phyloP scores from a whole-genome alignment of 257 asterid species.

The Penstemon eatonii region DNA sequence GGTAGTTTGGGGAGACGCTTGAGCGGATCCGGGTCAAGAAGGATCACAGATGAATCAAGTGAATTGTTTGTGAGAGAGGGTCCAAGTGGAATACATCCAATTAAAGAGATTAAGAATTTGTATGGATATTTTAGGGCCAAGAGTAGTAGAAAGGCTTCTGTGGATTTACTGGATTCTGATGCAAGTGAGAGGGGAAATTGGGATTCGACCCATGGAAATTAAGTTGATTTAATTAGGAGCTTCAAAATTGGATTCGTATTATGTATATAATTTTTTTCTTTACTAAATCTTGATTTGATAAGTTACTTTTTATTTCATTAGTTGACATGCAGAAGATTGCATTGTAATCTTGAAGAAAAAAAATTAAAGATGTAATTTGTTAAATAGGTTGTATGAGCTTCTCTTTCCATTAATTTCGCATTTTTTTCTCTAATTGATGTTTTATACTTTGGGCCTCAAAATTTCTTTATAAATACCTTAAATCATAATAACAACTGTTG shows the following conservation, averaged over 20 bases:
- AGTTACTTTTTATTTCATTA: not conserved
- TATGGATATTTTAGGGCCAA: constrained; percentile 65
- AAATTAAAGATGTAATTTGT: constrained; percentile 1
- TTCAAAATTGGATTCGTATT: not conserved
- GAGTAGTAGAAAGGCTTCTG: constrained; percentile 58
- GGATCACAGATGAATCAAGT: constrained; percentile 41
- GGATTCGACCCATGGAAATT: not conserved
- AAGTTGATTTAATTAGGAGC: constrained; percentile 1
- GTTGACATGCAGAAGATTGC: constrained; percentile 6
- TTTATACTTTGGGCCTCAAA: no score
- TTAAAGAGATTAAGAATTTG: constrained; percentile 66
- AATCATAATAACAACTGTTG: no score
- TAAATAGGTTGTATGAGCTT: not conserved
- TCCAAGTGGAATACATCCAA: constrained; percentile 42
- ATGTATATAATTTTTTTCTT: not conserved
- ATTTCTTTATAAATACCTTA: no score
- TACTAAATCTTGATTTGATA: not conserved
- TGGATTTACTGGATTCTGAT: constrained; percentile 52
- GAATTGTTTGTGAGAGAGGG: constrained; percentile 48
- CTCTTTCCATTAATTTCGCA: not conserved
- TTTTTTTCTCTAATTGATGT: no score
- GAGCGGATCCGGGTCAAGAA: constrained; percentile 48
- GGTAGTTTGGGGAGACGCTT: constrained; percentile 44
- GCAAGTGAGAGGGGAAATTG: constrained; percentile 45
- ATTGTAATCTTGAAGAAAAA: not conserved